Base-by-base conservation (phyloP, 129 eudicot species). In the Centrapalus pauciflorus region DNA sequence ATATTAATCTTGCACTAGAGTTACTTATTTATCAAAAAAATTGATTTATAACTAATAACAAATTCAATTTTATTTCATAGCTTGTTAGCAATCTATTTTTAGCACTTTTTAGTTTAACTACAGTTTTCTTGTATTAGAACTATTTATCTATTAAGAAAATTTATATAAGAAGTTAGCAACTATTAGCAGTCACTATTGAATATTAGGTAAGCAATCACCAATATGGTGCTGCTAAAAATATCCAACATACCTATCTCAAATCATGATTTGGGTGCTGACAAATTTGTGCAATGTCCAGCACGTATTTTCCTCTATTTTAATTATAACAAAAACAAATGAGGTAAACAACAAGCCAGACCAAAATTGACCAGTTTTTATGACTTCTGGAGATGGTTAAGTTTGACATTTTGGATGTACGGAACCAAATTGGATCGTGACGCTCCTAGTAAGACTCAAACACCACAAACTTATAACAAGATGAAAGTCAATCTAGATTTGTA, bases 401-500 rank as follows among this genome's bases (percentile, higher is more conserved):
- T 35, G 43, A 35, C 12, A 13, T 35, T 35, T 32, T 59, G 65
- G 65, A 33, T 59, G 6, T 30, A 38, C 3, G 10, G 14, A 38
- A 11, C 45, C 45, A 38, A 38, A 12, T 13, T 17, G 50, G 48
- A 40, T 19, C 1, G 13, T 41, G 13, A 13, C n/a, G 49, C 49
- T 41, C 16, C 49, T 41, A 41, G n/a, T 5, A 41, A 41, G 49
- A 41, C 49, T 24, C 33, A 4, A 23, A 52, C 59, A 20, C 59
- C 11, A 52, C 27, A 24, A 24, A 52, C 59, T 8, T 52, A 12
- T 13, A 62, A 61, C 38, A 23, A 54, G 52, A 52, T 52, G 26
- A 55, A 16, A 55, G 30, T 7, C 23, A 54, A 38, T 41, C 57
- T 26, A 55, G 40, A 55, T 26, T 27, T 29, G 66, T 58, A 72